Evolutionary conservation across 441 rosid genomes (phyloP).

Genomic region (Pelargonium fulgidum): DNA sequence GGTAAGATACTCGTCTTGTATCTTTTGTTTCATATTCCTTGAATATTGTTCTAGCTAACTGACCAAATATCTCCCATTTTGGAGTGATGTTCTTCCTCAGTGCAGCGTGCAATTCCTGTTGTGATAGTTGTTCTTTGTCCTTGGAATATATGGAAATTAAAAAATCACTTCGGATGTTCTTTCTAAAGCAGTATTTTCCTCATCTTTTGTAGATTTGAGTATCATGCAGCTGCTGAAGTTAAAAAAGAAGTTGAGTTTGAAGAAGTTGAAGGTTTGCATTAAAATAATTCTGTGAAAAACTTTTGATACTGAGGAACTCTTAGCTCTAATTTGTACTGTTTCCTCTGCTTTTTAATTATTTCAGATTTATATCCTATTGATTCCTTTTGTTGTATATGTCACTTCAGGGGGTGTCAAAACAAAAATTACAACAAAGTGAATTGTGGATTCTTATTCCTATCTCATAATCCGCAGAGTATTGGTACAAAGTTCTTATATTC

Average conservation of each 20-base stretch:
- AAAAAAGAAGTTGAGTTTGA: slow-evolving; percentile 74
- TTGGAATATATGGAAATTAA: too few species aligned
- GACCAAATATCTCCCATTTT: too few species aligned
- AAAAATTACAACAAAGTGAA: background rate
- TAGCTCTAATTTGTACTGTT: too few species aligned
- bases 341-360: background rate
- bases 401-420: background rate
- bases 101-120: too few species aligned
- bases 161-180: background rate
- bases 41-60: too few species aligned
- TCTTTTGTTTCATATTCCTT: too few species aligned
- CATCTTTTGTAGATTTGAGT: slow-evolving; percentile 54
- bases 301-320: too few species aligned
- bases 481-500: too few species aligned
- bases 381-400: background rate
- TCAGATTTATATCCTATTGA: background rate
- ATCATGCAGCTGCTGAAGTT: slow-evolving; percentile 65
- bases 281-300: background rate
- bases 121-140: too few species aligned
- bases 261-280: slow-evolving; percentile 62
- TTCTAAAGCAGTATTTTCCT: background rate
- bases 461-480: too few species aligned
- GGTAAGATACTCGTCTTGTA: too few species aligned
- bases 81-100: too few species aligned
- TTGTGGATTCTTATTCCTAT: background rate